Percentiles rank a stretch among this genome's conserved stretches.
Evolutionary conservation across 2,329 filamentous ascomycete species (phyloP).

Genomic region (Exophiala spinifera): DNA sequence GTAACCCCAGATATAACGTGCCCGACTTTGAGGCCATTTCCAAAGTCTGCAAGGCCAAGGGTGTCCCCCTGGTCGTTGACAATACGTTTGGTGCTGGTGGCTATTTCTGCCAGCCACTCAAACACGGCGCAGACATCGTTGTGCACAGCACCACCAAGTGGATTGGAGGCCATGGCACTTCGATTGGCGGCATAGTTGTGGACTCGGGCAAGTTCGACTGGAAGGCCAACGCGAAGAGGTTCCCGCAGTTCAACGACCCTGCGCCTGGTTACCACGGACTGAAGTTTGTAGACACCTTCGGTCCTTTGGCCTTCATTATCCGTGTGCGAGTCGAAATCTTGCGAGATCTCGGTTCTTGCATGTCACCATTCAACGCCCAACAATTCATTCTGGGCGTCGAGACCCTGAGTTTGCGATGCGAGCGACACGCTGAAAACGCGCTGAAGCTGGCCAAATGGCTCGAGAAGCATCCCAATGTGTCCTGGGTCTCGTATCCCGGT

Average conservation of each 20-base stretch:
- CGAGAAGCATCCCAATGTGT: slow-evolving; percentile 76
- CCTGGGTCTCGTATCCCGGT: slow-evolving; percentile 93
- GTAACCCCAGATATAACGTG: slow-evolving; percentile 84
- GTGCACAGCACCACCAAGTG: slow-evolving; percentile 90
- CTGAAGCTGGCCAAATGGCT: slow-evolving; percentile 77
- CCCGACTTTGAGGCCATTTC: slow-evolving; percentile 81
- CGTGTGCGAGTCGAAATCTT: slow-evolving; percentile 85
- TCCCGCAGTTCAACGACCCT: slow-evolving; percentile 90
- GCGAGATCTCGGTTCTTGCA: slow-evolving; percentile 74
- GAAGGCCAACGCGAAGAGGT: slow-evolving; percentile 74
- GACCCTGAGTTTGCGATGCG: slow-evolving; percentile 80
- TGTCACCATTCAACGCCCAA: slow-evolving; percentile 91
- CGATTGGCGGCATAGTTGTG: slow-evolving; percentile 72
- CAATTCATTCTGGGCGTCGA: slow-evolving; percentile 86
- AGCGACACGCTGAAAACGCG: slow-evolving; percentile 83
- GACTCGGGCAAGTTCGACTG: slow-evolving; percentile 88
- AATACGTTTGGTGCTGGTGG: slow-evolving; percentile 90
- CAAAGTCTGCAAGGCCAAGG: slow-evolving; percentile 67
- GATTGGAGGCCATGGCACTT: slow-evolving; percentile 89
- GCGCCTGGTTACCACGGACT: slow-evolving; percentile 87
- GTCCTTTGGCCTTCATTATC: slow-evolving; percentile 75
- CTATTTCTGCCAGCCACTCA: slow-evolving; percentile 77
- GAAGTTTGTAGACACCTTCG: slow-evolving; percentile 93
- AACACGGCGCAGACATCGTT: slow-evolving; percentile 84
- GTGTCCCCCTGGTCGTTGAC: slow-evolving; percentile 67